Percentiles rank a stretch among this genome's conserved stretches.
Evolutionary conservation across 2,329 filamentous ascomycete species (phyloP).

Genomic region (Gremmenia infestans): DNA sequence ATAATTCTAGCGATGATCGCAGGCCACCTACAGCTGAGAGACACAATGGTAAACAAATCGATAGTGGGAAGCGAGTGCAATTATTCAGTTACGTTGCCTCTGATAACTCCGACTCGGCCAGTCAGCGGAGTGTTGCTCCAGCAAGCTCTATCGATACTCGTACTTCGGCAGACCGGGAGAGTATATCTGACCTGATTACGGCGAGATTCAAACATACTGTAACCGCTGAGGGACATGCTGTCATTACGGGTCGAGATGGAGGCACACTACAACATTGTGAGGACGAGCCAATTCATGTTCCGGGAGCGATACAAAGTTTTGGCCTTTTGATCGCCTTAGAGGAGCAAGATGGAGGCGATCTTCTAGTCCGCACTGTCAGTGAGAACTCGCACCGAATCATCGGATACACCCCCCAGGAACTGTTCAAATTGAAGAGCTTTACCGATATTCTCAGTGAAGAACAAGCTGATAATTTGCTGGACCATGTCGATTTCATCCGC

Average conservation of each 20-base stretch:
- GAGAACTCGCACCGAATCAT: conserved; percentile 75
- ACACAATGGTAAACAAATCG: conserved; percentile 11
- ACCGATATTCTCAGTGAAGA: conserved; percentile 81
- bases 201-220: conserved; percentile 73
- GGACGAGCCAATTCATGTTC: conserved; percentile 86
- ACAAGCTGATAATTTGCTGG: conserved; percentile 75
- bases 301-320: conserved; percentile 76
- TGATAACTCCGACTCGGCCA: conserved; percentile 17
- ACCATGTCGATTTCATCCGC: conserved; percentile 82
- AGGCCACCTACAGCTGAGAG: conserved; percentile 12
- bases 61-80: conserved; percentile 18
- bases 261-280: conserved; percentile 73
- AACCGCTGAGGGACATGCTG: conserved; percentile 72
- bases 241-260: conserved; percentile 75
- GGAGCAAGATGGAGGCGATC: conserved; percentile 62
- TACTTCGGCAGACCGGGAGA: conserved; percentile 7
- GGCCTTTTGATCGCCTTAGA: conserved; percentile 70
- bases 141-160: conserved; percentile 1
- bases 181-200: conserved; percentile 46
- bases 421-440: conserved; percentile 72
- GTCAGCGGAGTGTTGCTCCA: conserved; percentile 2
- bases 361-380: conserved; percentile 69
- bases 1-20: conserved; percentile 1
- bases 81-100: conserved; percentile 24
- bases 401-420: conserved; percentile 69